Evolutionary conservation across 441 rosid genomes (phyloP), one percentile per base, ranked within the genome.

Genomic region (Breynia disticha): DNA sequence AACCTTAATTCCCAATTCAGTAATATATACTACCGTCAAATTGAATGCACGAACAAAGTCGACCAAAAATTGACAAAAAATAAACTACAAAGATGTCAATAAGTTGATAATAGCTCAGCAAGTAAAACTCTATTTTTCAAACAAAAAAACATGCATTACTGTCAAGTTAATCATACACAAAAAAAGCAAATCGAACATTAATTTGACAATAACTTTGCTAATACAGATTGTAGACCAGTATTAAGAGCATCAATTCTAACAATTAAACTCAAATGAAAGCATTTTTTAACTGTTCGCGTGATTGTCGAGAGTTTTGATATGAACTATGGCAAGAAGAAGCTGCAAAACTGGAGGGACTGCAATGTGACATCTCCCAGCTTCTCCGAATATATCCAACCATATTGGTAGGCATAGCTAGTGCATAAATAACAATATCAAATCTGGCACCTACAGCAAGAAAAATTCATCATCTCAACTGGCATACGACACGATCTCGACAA

Each of bases 351-450:
- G 62, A 55, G 55, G 54, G 56, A 42, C 55, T 58, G 16, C 11
- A 35, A 18, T 53, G 57, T 42, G 68, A 62, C 37, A 59, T 50
- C 49, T 71, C 75, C 71, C 66, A 63, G 47, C 63, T 71, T 59
- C 60, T 63, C 35, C 75, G 65, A 43, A 71, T 71, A 46, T 53
- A 43, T 32, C 68, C 66, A 45, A 71, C 75, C 68, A 59, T 59
- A 48, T 62, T 50, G 6, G 66, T 71, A 1, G 71, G 57, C 75
- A 71, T 71, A 48, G 71, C 38, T 51, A 63, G 49, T 8, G 71
- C 59, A 60, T 45, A 59, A 15, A 57, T 59, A 11, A 71, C 75
- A 45, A 63, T 39, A 63, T 71, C 71, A 71, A 71, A 63, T 71
- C 75, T 24, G 75, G 71, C 55, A 71, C 68, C 75, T 71, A 54